These are phyloP conservation scores for Albugo candida DNA, from an alignment of 352 stramenopile species.

Conservation along the genomic window DNA sequence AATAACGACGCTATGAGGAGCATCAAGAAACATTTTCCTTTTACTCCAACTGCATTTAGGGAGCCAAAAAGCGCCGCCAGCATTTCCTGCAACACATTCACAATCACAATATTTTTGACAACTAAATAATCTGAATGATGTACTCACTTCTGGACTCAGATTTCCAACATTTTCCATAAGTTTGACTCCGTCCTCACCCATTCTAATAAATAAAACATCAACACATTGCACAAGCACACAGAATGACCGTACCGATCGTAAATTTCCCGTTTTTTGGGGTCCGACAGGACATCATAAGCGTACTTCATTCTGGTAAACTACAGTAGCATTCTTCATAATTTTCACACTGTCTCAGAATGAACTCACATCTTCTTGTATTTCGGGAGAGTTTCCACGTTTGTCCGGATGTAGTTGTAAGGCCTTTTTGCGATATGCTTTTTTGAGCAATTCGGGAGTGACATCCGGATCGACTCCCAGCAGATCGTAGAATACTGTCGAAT, in stretches of 20 bases:
- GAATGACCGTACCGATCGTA: constrained; percentile 40
- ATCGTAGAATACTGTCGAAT: constrained; percentile 61
- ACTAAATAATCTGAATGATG: constrained; percentile 38
- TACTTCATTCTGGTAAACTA: constrained; percentile 83
- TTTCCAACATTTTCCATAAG: constrained; percentile 74
- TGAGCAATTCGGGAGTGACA: constrained; percentile 70
- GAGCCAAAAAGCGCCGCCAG: constrained; percentile 46
- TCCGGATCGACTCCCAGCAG: constrained; percentile 56
- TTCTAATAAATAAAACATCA: constrained; percentile 12
- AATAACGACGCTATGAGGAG: constrained; percentile 50
- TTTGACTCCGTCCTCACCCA: constrained; percentile 78
- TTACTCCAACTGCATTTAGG: constrained; percentile 42
- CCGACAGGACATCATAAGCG: constrained; percentile 84
- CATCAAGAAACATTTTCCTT: constrained; percentile 52
- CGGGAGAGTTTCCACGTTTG: constrained; percentile 63
- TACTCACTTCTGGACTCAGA: constrained; percentile 49
- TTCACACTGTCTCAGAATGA: constrained; percentile 1
- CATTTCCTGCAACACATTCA: constrained; percentile 32
- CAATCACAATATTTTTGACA: constrained; percentile 48
- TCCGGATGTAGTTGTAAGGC: constrained; percentile 85
- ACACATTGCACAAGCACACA: background rate
- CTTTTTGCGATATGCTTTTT: constrained; percentile 83
- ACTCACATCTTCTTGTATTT: constrained; percentile 50
- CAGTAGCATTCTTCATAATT: constrained; percentile 11
- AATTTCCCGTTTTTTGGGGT: constrained; percentile 68